These are phyloP conservation scores for Trichoderma harzianum DNA, from an alignment of 2,329 filamentous ascomycete genomes.

Conservation along the genomic window DNA sequence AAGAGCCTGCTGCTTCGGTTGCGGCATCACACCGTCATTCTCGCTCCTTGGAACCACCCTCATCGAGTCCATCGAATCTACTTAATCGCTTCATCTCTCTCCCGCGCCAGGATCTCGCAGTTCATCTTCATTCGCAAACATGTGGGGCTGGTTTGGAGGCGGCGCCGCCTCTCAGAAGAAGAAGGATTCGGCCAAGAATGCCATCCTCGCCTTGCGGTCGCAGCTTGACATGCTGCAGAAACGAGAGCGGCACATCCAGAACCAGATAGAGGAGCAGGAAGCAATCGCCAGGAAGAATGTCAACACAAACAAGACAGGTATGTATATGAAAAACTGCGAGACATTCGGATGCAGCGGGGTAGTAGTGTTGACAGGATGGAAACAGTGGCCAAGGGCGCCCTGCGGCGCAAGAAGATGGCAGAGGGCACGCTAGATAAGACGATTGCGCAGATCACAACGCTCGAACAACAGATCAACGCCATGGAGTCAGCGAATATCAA, in stretches of 20 bases:
- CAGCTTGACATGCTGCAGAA: conserved; percentile 98
- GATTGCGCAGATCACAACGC: conserved; percentile 78
- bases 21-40: conserved; percentile 20
- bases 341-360: conserved; percentile 17
- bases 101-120: background rate
- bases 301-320: conserved; percentile 83
- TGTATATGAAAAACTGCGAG: conserved; percentile 29
- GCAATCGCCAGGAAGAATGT: conserved; percentile 84
- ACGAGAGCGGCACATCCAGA: conserved; percentile 85
- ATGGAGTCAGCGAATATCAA: conserved; percentile 99
- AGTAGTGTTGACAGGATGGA: conserved; percentile 24
- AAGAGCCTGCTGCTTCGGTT: conserved; percentile 12
- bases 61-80: background rate
- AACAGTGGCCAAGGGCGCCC: conserved; percentile 81
- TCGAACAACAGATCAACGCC: conserved; percentile 92
- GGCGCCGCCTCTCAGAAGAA: conserved; percentile 75
- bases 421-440: conserved; percentile 93
- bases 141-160: conserved; percentile 85
- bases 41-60: background rate
- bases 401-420: conserved; percentile 91
- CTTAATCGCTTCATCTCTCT: background rate
- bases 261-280: conserved; percentile 91
- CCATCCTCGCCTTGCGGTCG: conserved; percentile 80
- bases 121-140: conserved; percentile 33
- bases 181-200: conserved; percentile 95